Evolutionary conservation across 176 grass and related monocot genomes (phyloP), one percentile per base, ranked within the genome.

Genomic region (Coix lacrymajobi): DNA sequence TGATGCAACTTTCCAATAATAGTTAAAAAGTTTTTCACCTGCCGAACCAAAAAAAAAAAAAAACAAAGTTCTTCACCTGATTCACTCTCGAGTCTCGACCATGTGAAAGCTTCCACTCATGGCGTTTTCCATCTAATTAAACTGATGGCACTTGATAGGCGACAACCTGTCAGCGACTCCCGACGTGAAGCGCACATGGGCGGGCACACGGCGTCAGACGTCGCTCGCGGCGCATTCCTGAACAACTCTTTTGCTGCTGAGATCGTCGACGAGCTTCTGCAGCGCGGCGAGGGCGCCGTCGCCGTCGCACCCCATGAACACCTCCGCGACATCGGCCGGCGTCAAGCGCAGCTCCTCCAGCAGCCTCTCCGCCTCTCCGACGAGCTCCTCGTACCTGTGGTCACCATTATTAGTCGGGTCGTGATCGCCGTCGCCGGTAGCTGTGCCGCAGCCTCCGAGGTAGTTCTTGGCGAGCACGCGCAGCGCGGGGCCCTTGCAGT

Each of bases 241-340:
- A 79, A 33, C 41, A 4, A 40, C n/a, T 25, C 20, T 66, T 41
- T 48, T 66, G 41, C 4, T 3, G 30, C 6, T 10, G 22, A 94
- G 85, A 36, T 90, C 85, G 19, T 16, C 41, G 1, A 88, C 79
- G 54, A 97, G 80, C 79, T 88, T 81, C 31, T 11, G 65, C 52
- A 97, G 29, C 8, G 87, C 85, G 15, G 67, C 81, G 25, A 62
- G 26, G n/a, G 66, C 33, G 0, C 89, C 87, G 0, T 87, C 79
- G 1, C 87, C 79, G 46, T 94, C 89, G 76, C 75, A 90, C 5
- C 89, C 79, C 91, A 92, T 88, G 88, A 97, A 92, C 41, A 94
- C 83, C 79, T 97, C 94, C 5, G 85, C 87, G 16, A 94, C 76
- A 15, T 97, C 94, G 7, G 94, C 94, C 0, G 94, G 94, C n/a